phyloP scores from a whole-genome alignment of 2,329 filamentous ascomycete species.

The Xylaria sp. region DNA sequence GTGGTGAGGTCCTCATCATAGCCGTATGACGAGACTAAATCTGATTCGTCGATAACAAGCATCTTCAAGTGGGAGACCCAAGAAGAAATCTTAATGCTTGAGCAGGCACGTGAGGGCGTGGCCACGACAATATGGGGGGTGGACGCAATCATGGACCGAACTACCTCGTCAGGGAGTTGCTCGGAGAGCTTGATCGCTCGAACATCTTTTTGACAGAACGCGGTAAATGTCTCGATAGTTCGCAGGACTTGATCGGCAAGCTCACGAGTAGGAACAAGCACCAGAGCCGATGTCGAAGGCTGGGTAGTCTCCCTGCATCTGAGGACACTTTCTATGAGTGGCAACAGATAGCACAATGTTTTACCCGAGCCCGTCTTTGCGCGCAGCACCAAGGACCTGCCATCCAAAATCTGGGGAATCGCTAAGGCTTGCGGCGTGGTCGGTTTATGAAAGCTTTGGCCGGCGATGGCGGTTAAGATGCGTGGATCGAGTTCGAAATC shows the following conservation, averaged over 20 bases:
- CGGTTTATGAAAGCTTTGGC: conserved; percentile 84
- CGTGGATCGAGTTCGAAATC: conserved; percentile 84
- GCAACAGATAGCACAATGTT: conserved; percentile 72
- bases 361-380: conserved; percentile 97
- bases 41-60: conserved; percentile 92
- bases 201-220: conserved; percentile 87
- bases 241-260: conserved; percentile 91
- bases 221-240: conserved; percentile 77
- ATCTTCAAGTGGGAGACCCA: conserved; percentile 78
- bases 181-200: conserved; percentile 87
- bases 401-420: conserved; percentile 87
- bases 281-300: conserved; percentile 75
- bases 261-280: conserved; percentile 94
- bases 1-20: conserved; percentile 90
- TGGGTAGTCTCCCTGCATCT: conserved; percentile 73
- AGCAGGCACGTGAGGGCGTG: conserved; percentile 84
- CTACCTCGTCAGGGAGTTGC: conserved; percentile 89
- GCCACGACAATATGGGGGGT: conserved; percentile 89
- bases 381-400: conserved; percentile 89
- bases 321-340: conserved; percentile 85
- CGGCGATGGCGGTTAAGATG: conserved; percentile 84
- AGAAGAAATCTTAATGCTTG: conserved; percentile 78
- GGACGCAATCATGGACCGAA: conserved; percentile 85
- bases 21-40: conserved; percentile 91
- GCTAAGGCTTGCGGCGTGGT: conserved; percentile 89